Conservation (phyloP, 179 eudicot genomes). For the Silene vulgaris region DNA sequence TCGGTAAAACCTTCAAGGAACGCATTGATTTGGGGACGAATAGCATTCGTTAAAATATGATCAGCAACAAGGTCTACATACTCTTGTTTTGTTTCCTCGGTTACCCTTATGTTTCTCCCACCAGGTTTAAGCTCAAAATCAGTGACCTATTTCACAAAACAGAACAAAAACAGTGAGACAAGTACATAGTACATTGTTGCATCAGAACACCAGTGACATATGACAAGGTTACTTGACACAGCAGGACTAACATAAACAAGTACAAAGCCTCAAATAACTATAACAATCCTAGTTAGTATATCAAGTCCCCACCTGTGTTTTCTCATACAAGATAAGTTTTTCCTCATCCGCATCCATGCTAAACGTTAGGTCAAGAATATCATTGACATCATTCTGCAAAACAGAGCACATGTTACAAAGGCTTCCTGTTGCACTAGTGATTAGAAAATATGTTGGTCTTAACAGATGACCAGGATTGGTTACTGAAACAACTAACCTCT, state of each 20-base stretch:
- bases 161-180: background rate
- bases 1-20: constrained; percentile 91
- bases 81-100: constrained; percentile 97
- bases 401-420: constrained; percentile 6
- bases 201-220: background rate
- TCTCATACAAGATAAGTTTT: constrained; percentile 88
- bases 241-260: background rate
- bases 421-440: constrained; percentile 14
- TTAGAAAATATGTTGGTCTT: background rate
- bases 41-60: constrained; percentile 93
- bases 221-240: background rate
- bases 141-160: constrained; percentile 54
- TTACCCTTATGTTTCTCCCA: constrained; percentile 91
- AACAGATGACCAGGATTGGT: constrained; percentile 8
- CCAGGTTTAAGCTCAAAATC: constrained; percentile 98
- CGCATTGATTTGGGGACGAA: constrained; percentile 95
- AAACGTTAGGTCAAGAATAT: constrained; percentile 88
- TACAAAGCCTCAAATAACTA: background rate
- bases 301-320: constrained; percentile 65
- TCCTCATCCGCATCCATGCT: constrained; percentile 99
- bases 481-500: constrained; percentile 53
- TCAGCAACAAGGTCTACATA: constrained; percentile 98
- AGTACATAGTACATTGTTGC: background rate
- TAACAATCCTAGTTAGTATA: background rate
- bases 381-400: constrained; percentile 88